A percentile compares a stretch with the other conserved stretches of the same genome.
phyloP scores from a whole-genome alignment of 441 rosid genomes.

The Mallotus japonicus region DNA sequence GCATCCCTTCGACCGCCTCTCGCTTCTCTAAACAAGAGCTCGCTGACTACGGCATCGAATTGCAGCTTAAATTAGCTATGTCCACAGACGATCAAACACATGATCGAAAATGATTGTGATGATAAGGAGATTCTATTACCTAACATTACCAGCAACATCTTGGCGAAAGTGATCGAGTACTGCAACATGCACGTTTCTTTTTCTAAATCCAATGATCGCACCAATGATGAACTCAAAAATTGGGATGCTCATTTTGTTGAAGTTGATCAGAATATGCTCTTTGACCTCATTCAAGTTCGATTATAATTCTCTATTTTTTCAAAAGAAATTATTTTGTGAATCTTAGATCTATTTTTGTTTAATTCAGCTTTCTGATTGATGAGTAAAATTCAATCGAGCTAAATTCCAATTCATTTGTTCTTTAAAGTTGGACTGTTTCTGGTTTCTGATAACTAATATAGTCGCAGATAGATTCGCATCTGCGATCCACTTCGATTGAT shows the following conservation, averaged over 20 bases:
- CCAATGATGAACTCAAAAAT: conserved; percentile 37
- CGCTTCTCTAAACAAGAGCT: conserved; percentile 81
- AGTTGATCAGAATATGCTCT: conserved; percentile 51
- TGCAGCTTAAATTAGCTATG: conserved; percentile 56
- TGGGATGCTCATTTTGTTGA: conserved; percentile 53
- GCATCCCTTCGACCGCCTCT: conserved; percentile 60
- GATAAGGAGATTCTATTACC: conserved; percentile 44
- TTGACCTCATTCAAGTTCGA: conserved; percentile 46
- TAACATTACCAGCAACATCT: conserved; percentile 43
- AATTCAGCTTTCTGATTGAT: too few species aligned
- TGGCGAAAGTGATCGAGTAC: conserved; percentile 50
- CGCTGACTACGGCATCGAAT: conserved; percentile 78
- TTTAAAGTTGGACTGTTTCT: too few species aligned
- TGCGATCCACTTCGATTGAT: conserved; percentile 24
- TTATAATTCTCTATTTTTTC: background rate
- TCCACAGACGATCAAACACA: conserved; percentile 54
- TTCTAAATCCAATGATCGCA: conserved; percentile 14
- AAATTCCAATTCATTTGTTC: too few species aligned
- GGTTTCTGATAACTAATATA: too few species aligned
- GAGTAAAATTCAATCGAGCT: too few species aligned
- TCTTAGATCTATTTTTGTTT: too few species aligned
- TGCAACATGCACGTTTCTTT: conserved; percentile 53
- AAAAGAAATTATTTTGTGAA: background rate
- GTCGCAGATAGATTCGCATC: background rate
- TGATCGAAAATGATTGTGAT: conserved; percentile 58